These are phyloP conservation scores for Sarcocystis neurona DNA, from an alignment of 169 alveolate genomes.

Conservation along the genomic window DNA sequence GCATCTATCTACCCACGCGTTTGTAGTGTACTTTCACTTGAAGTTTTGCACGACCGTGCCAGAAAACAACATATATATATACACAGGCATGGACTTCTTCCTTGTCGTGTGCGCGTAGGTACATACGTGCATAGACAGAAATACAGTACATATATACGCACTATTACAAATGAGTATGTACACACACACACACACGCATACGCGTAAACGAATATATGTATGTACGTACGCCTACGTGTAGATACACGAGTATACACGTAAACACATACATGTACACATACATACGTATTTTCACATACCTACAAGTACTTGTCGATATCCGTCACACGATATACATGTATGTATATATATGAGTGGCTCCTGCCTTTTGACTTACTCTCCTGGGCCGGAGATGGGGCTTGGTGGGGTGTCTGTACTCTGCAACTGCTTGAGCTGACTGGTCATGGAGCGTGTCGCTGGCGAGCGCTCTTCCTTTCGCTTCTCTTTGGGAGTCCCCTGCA, in stretches of 20 bases:
- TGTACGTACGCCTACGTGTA: background rate
- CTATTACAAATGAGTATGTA: no score
- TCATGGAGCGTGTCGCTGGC: no score
- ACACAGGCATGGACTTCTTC: no score
- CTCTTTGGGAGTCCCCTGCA: no score
- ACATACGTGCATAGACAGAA: no score
- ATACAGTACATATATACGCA: no score
- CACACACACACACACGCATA: background rate
- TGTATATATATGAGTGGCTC: background rate
- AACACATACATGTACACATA: background rate
- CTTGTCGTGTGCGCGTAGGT: no score
- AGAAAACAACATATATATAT: no score
- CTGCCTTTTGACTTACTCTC: background rate
- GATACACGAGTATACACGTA: background rate
- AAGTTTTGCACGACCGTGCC: no score
- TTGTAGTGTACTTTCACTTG: no score
- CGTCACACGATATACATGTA: background rate
- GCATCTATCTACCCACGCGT: no score
- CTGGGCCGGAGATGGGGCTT: constrained; percentile 26
- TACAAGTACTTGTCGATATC: background rate
- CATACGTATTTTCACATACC: background rate
- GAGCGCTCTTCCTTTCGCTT: no score
- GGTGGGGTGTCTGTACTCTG: constrained; percentile 15
- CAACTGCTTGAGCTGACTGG: background rate
- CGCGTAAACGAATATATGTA: background rate